phyloP scores from a whole-genome alignment of 2,329 filamentous ascomycete species.

The Venturia effusa region DNA sequence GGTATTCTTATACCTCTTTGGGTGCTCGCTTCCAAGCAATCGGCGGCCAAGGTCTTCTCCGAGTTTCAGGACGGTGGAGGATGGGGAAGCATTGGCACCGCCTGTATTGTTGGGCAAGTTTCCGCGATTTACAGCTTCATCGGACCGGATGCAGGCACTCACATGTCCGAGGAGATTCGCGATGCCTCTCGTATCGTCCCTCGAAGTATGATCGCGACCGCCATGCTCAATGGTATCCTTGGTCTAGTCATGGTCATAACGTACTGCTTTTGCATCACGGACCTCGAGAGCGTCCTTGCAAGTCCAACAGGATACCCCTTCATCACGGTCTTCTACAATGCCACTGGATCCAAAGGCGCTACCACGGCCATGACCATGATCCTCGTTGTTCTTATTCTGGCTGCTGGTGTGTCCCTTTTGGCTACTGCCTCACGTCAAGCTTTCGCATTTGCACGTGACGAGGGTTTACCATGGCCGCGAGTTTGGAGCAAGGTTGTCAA shows the following conservation, averaged over 20 bases:
- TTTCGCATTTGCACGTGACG: slow-evolving; percentile 26
- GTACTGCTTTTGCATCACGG: slow-evolving; percentile 28
- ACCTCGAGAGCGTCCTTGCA: slow-evolving; percentile 5
- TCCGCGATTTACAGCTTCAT: slow-evolving; percentile 10
- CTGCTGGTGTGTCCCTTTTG: slow-evolving; percentile 19
- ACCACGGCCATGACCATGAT: slow-evolving; percentile 20
- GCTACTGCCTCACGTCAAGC: slow-evolving; percentile 24
- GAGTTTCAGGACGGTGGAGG: slow-evolving; percentile 16
- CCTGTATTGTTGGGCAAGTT: slow-evolving; percentile 15
- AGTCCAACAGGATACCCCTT: slow-evolving; percentile 11
- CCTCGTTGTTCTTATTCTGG: slow-evolving; percentile 20
- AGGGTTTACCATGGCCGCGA: slow-evolving; percentile 22
- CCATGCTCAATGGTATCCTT: slow-evolving; percentile 13
- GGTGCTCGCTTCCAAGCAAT: slow-evolving; percentile 19
- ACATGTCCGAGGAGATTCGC: slow-evolving; percentile 22
- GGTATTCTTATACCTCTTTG: slow-evolving; percentile 22
- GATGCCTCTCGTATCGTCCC: slow-evolving; percentile 26
- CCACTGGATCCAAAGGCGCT: slow-evolving; percentile 13
- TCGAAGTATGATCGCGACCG: slow-evolving; percentile 30
- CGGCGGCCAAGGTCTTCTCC: slow-evolving; percentile 18
- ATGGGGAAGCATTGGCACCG: slow-evolving; percentile 20
- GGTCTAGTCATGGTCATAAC: slow-evolving; percentile 12
- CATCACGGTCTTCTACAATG: slow-evolving; percentile 20
- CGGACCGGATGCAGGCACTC: slow-evolving; percentile 12
- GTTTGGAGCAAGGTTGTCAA: slow-evolving; percentile 14